Evolutionary conservation across 2,329 filamentous ascomycete species (phyloP), one percentile per base, ranked within the genome.

Genomic region (Aspergillus sp.): DNA sequence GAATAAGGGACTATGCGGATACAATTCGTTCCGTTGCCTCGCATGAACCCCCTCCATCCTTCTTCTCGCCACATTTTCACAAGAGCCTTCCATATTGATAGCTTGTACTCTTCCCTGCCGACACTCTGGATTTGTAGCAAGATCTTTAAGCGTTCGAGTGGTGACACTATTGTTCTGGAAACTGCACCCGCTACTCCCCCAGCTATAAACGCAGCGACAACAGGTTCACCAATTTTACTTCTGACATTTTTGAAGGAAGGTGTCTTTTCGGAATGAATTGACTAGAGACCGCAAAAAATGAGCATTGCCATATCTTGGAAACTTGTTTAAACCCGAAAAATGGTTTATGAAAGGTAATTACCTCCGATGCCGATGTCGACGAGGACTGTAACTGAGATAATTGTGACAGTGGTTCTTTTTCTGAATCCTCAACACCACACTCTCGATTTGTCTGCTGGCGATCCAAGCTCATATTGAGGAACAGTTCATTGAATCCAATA

Each of bases 1-100:
- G 91, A 97, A 69, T 98, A 98, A 4, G 93, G 93, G 45, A 98
- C 89, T 57, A 98, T 98, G 53, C 93, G 88, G 61, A 98, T 88
- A 76, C 93, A 98, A 70, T 98, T 98, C 52, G 90, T 96, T 54
- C 93, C 93, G 67, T 98, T 98, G 45, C 93, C 93, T 57, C 90
- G 83, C 90, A 98, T 95, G 70, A 97, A 95, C 0, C 93, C 93
- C 67, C 83, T 84, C 89, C 90, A 97, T 47, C 93, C 93, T 71
- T 98, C 93, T 66, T 98, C 93, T 59, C 78, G 84, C 84, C 91
- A 95, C 86, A 98, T 98, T 71, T 98, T 98, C 50, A 74, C 80
- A 54, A 98, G 75, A 3, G 89, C 93, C 71, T 94, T 88, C 58
- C 84, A 82, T 49, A 97, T 88, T 13, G 90, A 93, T 68, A 96